Conservation (phyloP, 192 early-diverging fungal species). For the Linnemannia zychae region DNA sequence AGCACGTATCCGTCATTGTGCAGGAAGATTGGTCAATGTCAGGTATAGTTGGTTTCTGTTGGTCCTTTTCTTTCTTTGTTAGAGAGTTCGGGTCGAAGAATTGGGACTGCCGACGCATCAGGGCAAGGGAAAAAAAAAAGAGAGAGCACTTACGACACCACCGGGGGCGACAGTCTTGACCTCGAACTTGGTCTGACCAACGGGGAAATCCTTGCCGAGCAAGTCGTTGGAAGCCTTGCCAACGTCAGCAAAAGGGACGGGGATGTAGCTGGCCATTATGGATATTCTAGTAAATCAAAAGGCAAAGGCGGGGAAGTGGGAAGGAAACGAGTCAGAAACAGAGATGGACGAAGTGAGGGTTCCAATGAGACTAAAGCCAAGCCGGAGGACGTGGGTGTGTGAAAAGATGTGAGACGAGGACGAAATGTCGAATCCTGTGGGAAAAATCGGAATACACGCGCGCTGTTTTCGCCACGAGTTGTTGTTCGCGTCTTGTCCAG, state of each 20-base stretch:
- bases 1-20: background rate
- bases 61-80: background rate
- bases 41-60: background rate
- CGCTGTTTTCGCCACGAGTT: background rate
- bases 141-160: slow-evolving; percentile 85
- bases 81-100: background rate
- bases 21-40: background rate
- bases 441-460: slow-evolving; percentile 7
- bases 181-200: slow-evolving; percentile 94
- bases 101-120: slow-evolving; percentile 1
- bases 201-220: slow-evolving; percentile 97
- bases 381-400: background rate
- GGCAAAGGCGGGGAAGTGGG: background rate
- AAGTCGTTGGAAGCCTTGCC: slow-evolving; percentile 96
- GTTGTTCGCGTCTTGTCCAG: background rate
- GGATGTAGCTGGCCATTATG: slow-evolving; percentile 63
- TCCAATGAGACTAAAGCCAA: background rate
- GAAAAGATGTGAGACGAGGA: slow-evolving; percentile 3
- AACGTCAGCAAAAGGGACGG: slow-evolving; percentile 93
- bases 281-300: slow-evolving; percentile 6
- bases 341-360: background rate
- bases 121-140: slow-evolving; percentile 12
- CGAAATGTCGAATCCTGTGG: slow-evolving; percentile 5
- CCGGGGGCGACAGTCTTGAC: slow-evolving; percentile 96
- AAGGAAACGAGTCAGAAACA: background rate